Percentiles rank a stretch among this genome's conserved stretches.
Conservation (phyloP, 2,329 filamentous ascomycete species). For the Coleophoma eucalyptorum region DNA sequence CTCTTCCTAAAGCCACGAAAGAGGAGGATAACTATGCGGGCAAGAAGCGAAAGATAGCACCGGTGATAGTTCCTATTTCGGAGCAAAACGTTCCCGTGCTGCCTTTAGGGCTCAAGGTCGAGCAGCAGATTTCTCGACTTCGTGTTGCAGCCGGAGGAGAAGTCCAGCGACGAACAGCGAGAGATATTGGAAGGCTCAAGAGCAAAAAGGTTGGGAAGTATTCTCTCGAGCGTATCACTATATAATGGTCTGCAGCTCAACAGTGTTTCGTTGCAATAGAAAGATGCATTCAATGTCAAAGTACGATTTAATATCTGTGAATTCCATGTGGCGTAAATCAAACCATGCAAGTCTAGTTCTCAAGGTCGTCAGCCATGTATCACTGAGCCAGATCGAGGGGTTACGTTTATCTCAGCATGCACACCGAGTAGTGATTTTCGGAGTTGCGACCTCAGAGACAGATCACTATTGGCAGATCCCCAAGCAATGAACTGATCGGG, state of each 20-base stretch:
- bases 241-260: constrained; percentile 38
- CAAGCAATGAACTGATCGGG: no score
- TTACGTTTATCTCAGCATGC: no score
- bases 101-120: constrained; percentile 69
- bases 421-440: no score
- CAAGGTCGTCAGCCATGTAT: no score
- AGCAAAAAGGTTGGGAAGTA: constrained; percentile 80
- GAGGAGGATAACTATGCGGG: not conserved
- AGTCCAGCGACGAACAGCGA: constrained; percentile 60
- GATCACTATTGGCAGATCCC: no score
- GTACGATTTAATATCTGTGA: no score
- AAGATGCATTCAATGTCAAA: no score
- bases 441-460: no score
- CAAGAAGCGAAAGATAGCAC: constrained; percentile 33
- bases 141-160: constrained; percentile 69
- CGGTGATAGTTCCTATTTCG: constrained; percentile 39
- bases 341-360: no score
- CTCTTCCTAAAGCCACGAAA: constrained; percentile 4
- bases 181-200: constrained; percentile 74
- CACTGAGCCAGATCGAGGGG: no score
- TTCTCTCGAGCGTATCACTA: constrained; percentile 71
- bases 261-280: not conserved
- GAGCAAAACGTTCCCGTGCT: constrained; percentile 46
- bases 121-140: constrained; percentile 41
- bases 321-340: no score